phyloP scores from a whole-genome alignment of 257 asterid species.

The Eustoma russellianum region DNA sequence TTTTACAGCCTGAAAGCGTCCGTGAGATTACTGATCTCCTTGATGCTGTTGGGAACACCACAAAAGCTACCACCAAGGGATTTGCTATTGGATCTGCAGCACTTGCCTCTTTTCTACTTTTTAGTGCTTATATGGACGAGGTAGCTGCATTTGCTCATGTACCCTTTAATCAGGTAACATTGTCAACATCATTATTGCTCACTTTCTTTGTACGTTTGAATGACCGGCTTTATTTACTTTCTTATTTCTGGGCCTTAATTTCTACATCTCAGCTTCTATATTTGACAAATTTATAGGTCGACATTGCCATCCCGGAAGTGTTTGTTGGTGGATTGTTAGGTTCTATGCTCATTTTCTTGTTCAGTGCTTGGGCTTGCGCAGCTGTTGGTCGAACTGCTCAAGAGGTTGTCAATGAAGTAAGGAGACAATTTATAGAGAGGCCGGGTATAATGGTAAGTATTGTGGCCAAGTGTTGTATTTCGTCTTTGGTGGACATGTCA shows the following conservation, averaged over 20 bases:
- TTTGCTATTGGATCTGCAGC: constrained; percentile 99
- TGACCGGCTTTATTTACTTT: background rate
- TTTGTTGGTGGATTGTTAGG: constrained; percentile 95
- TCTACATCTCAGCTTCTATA: constrained; percentile 1
- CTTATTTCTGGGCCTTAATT: background rate
- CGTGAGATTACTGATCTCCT: constrained; percentile 95
- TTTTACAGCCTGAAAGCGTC: constrained; percentile 90
- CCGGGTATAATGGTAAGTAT: constrained; percentile 96
- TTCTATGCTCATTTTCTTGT: constrained; percentile 89
- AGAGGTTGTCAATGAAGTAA: constrained; percentile 97
- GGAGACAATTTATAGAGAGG: constrained; percentile 98
- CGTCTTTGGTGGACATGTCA: background rate
- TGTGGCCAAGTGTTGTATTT: constrained; percentile 6
- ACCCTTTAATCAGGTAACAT: constrained; percentile 63
- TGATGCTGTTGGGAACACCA: constrained; percentile 98
- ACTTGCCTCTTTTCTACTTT: constrained; percentile 93
- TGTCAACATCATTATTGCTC: constrained; percentile 3
- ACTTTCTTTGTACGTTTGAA: constrained; percentile 4
- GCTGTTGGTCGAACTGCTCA: constrained; percentile 99
- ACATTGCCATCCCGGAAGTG: constrained; percentile 96
- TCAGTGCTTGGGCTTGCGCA: constrained; percentile 99
- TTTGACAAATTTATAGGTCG: constrained; percentile 49
- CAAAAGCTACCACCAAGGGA: constrained; percentile 99
- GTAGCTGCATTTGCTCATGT: constrained; percentile 67
- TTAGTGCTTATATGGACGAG: constrained; percentile 99